Base-by-base conservation (phyloP, 2,329 filamentous ascomycete genomes). In the Colletotrichum sp. region DNA sequence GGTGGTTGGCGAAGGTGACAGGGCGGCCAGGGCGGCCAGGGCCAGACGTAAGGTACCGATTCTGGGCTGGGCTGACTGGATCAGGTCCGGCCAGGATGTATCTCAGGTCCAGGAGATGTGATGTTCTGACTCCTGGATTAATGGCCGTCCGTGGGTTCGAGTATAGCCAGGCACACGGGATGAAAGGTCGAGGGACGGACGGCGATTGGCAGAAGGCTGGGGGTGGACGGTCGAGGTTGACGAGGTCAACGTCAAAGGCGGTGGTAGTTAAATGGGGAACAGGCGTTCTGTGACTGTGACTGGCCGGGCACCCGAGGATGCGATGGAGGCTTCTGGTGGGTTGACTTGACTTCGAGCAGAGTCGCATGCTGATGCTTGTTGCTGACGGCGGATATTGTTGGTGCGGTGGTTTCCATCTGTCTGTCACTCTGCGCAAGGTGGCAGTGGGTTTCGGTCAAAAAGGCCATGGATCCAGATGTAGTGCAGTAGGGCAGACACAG, bases 1-100 rank as follows among this genome's bases (percentile, higher is more conserved):
- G 63, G 69, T 62, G 72, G 72, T 69, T 76, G 73, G 73, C 44
- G 12, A 71, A 63, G 52, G 69, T 57, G 72, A 68, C 69, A 69
- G 66, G 66, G 49, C 66, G n/a, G 36, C 21, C 67, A 70, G 65
- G 73, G 63, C 69, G 32, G 64, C 21, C 73, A 59, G 70, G 73
- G 70, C 44, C 24, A 65, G 73, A 76, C 57, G 73, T 59, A 76
- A 76, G 73, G 73, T 76, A 76, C 73, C 70, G 73, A 76, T 69
- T 64, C 30, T 59, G 55, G 36, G 73, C 69, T 21, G 36, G 63
- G 18, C 26, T 59, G 68, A 26, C 57, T 71, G 67, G 49, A 49
- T 59, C 59, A 55, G 44, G n/a, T n/a, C 57, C 16, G 36, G 44
- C 63, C 34, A 24, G 21, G 66, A 52, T 39, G 28, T 36, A 59